Evolutionary conservation across 345 rosid species (phyloP).

Genomic region (Erysimum cheiranthoides): DNA sequence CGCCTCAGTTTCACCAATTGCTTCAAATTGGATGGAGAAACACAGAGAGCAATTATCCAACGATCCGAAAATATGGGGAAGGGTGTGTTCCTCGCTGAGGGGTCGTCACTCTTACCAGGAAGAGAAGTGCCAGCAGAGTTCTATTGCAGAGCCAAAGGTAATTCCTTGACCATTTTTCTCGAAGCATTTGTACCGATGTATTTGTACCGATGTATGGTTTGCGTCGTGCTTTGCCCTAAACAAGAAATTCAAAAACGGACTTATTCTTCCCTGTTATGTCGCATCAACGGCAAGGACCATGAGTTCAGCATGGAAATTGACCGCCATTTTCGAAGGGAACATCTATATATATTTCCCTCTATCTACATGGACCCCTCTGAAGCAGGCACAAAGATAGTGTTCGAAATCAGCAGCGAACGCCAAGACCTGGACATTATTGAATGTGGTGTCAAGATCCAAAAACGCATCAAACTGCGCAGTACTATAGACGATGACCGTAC

Average conservation of each 20-base stretch:
- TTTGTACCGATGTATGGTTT: neutral
- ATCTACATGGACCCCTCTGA: neutral
- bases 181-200: too few relatives aligned
- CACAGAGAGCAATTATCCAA: conserved; percentile 9
- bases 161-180: neutral
- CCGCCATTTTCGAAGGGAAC: too few relatives aligned
- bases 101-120: conserved; percentile 22
- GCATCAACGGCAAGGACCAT: too few relatives aligned
- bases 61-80: too few relatives aligned
- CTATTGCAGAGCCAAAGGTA: conserved; percentile 1
- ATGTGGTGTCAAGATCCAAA: conserved; percentile 16
- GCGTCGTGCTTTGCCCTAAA: conserved; percentile 5
- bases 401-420: neutral
- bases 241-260: neutral
- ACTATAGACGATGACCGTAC: too few relatives aligned
- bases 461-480: too few relatives aligned
- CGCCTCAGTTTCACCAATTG: conserved; percentile 1
- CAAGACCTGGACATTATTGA: neutral
- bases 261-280: neutral
- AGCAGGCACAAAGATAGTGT: neutral
- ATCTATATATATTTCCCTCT: neutral
- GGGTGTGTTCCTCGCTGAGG: too few relatives aligned
- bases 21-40: conserved; percentile 4
- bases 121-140: conserved; percentile 19
- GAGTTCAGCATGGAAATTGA: too few relatives aligned